phyloP scores from a whole-genome alignment of 495 filamentous ascomycete species.

The Lasiosphaeria ovina region DNA sequence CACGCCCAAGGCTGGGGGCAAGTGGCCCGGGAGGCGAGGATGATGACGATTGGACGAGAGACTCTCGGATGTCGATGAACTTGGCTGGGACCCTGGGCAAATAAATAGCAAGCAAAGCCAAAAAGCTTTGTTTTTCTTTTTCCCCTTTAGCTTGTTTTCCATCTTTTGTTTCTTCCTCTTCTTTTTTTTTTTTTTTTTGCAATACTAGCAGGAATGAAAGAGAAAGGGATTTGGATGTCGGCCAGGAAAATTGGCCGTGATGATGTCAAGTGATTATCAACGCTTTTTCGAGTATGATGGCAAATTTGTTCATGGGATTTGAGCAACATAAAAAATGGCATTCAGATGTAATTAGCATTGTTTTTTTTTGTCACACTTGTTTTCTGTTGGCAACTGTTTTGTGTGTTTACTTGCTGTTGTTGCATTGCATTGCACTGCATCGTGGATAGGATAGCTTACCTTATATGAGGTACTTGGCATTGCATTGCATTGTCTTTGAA shows the following conservation, averaged over 20 bases:
- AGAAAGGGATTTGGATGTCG: neutral
- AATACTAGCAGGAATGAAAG: neutral
- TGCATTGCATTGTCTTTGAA: too few relatives aligned
- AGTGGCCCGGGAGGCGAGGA: neutral
- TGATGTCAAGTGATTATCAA: too few relatives aligned
- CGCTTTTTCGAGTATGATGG: too few relatives aligned
- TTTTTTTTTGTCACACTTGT: too few relatives aligned
- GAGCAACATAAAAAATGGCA: too few relatives aligned
- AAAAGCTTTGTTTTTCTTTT: constrained; percentile 2
- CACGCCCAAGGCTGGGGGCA: neutral
- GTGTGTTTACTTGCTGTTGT: too few relatives aligned
- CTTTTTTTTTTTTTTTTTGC: neutral
- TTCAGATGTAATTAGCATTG: too few relatives aligned
- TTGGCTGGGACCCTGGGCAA: constrained; percentile 27
- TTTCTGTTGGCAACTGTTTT: too few relatives aligned
- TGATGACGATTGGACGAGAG: constrained; percentile 31
- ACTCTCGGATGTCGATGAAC: constrained; percentile 35
- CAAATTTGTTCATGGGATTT: too few relatives aligned
- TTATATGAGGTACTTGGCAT: too few relatives aligned
- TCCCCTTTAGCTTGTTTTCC: neutral
- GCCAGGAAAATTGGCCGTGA: neutral
- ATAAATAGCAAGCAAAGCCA: constrained; percentile 2
- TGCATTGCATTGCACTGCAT: too few relatives aligned
- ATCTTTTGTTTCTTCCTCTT: constrained; percentile 8
- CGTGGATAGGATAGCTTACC: too few relatives aligned